phyloP scores from a whole-genome alignment of 2,329 filamentous ascomycete genomes.

The Nannizziopsis barbatae region DNA sequence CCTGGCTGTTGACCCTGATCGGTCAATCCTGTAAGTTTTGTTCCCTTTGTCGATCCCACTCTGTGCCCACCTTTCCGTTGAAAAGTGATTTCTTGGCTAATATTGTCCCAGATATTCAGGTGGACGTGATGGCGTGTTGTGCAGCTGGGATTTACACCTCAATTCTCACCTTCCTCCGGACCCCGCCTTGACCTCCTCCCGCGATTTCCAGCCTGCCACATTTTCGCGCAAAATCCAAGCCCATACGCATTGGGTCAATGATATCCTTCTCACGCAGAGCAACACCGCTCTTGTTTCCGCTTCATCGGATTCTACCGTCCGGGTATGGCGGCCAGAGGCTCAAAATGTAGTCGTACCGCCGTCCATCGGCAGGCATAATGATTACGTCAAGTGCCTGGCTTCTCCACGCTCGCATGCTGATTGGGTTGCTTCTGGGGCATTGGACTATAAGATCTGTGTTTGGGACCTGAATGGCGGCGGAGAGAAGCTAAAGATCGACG shows the following conservation, averaged over 20 bases:
- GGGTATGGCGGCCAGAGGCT: conserved; percentile 72
- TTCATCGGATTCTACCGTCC: conserved; percentile 88
- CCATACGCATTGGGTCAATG: conserved; percentile 94
- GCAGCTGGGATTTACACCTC: conserved; percentile 82
- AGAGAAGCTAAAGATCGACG: conserved; percentile 73
- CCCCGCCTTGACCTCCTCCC: conserved; percentile 24
- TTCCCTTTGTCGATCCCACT: neutral
- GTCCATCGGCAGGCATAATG: conserved; percentile 82
- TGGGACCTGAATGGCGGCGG: conserved; percentile 89
- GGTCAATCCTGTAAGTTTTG: conserved; percentile 64
- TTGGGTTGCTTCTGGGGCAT: conserved; percentile 88
- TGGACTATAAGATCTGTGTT: conserved; percentile 82
- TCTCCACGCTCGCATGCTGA: conserved; percentile 58
- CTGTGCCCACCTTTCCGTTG: conserved; percentile 8
- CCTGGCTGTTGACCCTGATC: conserved; percentile 70
- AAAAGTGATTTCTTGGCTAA: conserved; percentile 13
- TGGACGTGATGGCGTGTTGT: conserved; percentile 88
- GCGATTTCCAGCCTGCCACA: conserved; percentile 33
- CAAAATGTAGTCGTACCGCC: conserved; percentile 50
- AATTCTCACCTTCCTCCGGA: conserved; percentile 40
- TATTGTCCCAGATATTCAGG: conserved; percentile 70
- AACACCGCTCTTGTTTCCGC: conserved; percentile 74
- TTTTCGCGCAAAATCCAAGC: conserved; percentile 59
- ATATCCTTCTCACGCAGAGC: conserved; percentile 68
- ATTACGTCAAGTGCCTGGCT: conserved; percentile 92